phyloP scores from a whole-genome alignment of 2,329 filamentous ascomycete species.

The Fusarium anthophilum region DNA sequence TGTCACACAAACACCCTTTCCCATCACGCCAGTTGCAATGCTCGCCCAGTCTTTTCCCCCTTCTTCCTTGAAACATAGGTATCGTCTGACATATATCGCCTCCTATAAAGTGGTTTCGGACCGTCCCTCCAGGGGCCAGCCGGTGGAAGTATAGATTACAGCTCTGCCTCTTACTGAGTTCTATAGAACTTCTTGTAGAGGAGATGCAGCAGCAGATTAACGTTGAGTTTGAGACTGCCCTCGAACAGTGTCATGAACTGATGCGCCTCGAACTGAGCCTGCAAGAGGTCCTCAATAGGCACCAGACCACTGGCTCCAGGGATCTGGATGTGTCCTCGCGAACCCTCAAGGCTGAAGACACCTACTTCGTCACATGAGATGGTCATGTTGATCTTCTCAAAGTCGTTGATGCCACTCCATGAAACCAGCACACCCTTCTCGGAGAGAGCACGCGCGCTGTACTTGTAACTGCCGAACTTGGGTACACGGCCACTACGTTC shows the following conservation, averaged over 20 bases:
- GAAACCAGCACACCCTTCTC: slow-evolving; percentile 94
- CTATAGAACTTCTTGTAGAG: slow-evolving; percentile 99
- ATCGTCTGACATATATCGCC: slow-evolving; percentile 22
- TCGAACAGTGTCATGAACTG: slow-evolving; percentile 97
- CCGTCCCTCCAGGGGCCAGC: slow-evolving; percentile 29
- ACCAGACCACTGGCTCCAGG: slow-evolving; percentile 90
- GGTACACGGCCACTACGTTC: slow-evolving; percentile 92
- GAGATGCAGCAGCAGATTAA: slow-evolving; percentile 95
- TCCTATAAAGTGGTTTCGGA: slow-evolving; percentile 7
- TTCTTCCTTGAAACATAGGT: slow-evolving; percentile 27
- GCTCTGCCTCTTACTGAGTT: slow-evolving; percentile 60
- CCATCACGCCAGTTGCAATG: slow-evolving; percentile 42
- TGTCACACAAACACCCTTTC: slow-evolving; percentile 28
- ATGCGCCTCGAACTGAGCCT: slow-evolving; percentile 96
- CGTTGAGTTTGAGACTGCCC: slow-evolving; percentile 85
- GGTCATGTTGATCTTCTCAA: slow-evolving; percentile 90
- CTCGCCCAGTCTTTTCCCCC: slow-evolving; percentile 27
- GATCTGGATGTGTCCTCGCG: slow-evolving; percentile 92
- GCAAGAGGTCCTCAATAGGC: slow-evolving; percentile 90
- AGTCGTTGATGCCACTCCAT: slow-evolving; percentile 86
- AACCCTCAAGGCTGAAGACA: slow-evolving; percentile 91
- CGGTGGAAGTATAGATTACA: slow-evolving; percentile 9
- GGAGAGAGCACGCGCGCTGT: slow-evolving; percentile 85
- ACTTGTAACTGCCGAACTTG: slow-evolving; percentile 98
- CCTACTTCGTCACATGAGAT: slow-evolving; percentile 95